These are phyloP conservation scores for Lactuca saligna DNA, from an alignment of 129 eudicot species.

Conservation along the genomic window DNA sequence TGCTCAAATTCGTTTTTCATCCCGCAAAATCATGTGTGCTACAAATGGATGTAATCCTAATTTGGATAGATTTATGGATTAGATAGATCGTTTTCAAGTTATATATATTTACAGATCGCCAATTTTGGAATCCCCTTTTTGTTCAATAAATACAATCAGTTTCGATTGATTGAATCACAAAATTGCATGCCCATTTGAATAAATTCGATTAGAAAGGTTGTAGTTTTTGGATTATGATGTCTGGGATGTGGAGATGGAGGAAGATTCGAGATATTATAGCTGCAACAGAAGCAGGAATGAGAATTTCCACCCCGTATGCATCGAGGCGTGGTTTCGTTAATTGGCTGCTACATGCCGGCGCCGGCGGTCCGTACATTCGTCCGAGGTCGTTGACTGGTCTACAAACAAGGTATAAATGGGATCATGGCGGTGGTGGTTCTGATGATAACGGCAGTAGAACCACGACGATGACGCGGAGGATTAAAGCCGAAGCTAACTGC, in stretches of 20 bases:
- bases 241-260: conserved; percentile 57
- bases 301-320: not conserved
- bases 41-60: conserved; percentile 5
- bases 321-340: conserved; percentile 38
- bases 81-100: conserved; percentile 23
- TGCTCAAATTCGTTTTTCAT: conserved; percentile 18
- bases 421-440: conserved; percentile 44
- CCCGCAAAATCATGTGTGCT: conserved; percentile 28
- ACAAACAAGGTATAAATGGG: conserved; percentile 73
- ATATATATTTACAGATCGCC: conserved; percentile 8
- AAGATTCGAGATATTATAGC: conserved; percentile 30
- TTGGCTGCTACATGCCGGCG: conserved; percentile 33
- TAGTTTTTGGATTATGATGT: conserved; percentile 42
- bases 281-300: conserved; percentile 12
- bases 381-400: conserved; percentile 34
- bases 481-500: conserved; percentile 90
- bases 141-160: too few relatives aligned
- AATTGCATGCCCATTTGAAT: conserved; percentile 16
- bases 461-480: conserved; percentile 39
- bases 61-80: conserved; percentile 37
- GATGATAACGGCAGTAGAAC: conserved; percentile 26
- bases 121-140: not conserved
- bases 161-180: conserved; percentile 4
- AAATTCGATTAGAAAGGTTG: not conserved
- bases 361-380: conserved; percentile 38